phyloP scores from a whole-genome alignment of 2,329 filamentous ascomycete species.

The Neurospora crassa region DNA sequence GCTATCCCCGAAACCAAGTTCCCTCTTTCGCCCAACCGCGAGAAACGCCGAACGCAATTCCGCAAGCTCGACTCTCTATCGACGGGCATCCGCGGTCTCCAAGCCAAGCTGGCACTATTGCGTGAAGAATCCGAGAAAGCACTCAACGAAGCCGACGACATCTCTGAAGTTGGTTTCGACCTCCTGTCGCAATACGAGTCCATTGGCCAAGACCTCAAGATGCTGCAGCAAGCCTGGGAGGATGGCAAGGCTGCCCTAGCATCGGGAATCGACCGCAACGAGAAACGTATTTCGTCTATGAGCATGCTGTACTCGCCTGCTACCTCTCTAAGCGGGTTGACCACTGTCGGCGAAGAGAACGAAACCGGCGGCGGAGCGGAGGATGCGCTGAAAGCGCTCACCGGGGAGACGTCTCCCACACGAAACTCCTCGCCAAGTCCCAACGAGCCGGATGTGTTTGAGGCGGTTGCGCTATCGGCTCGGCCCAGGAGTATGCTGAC shows the following conservation, averaged over 20 bases:
- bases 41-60: constrained; percentile 77
- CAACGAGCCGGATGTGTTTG: constrained; percentile 75
- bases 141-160: constrained; percentile 62
- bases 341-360: constrained; percentile 43
- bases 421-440: constrained; percentile 38
- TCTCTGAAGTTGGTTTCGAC: constrained; percentile 66
- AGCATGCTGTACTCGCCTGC: constrained; percentile 50
- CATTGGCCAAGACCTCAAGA: constrained; percentile 77
- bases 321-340: constrained; percentile 58
- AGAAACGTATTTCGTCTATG: constrained; percentile 57
- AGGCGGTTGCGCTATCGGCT: constrained; percentile 71
- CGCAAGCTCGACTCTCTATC: constrained; percentile 83
- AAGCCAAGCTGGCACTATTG: constrained; percentile 88
- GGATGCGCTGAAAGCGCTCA: constrained; percentile 67
- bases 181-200: constrained; percentile 90
- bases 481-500: constrained; percentile 63
- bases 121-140: constrained; percentile 80
- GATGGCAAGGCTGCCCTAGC: constrained; percentile 75
- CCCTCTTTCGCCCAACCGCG: constrained; percentile 61
- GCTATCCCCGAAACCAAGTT: constrained; percentile 46
- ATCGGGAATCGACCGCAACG: constrained; percentile 71
- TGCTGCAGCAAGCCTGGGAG: constrained; percentile 77
- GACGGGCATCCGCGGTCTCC: constrained; percentile 79
- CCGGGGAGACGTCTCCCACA: constrained; percentile 51
- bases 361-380: constrained; percentile 24